Evolutionary conservation across 306 rosid species (phyloP), one percentile per base, ranked within the genome.

Genomic region (Crotalaria pallida): DNA sequence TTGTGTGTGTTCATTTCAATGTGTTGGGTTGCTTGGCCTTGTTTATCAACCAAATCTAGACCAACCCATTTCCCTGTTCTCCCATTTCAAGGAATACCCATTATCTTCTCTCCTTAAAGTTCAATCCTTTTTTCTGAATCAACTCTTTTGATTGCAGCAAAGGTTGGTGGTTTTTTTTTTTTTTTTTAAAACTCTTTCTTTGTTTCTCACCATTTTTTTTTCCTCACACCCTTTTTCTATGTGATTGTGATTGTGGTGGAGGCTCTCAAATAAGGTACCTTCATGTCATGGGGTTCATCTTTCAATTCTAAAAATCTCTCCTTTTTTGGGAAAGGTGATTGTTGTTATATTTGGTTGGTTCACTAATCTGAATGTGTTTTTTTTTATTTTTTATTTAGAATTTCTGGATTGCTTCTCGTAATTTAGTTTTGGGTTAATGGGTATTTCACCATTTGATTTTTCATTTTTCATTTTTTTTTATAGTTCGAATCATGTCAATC

Each of bases 11-110:
- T 21, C 6, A 7, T 52, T 24, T 52, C 31, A 52, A 22, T 49
- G 27, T 26, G 21, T 49, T 24, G 45, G 19, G 57, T 73, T 78
- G 79, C 83, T 55, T 44, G 63, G 75, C 80, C 79, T 50, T 71
- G 69, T 29, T 73, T 77, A 66, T 79, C 76, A 52, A 61, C 80
- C 86, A 75, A 86, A 84, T 91, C 97, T 74, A 36, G 76, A 73
- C 68, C 55, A 17, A 57, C 84, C 85, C 80, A 71, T 79, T 73
- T 73, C 77, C n/a, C 55, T 75, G 47, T 77, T 77, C 75, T 70
- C 23, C 78, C 86, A 73, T 83, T 72, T 77, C 49, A 62, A 77
- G 81, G 47, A 71, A 71, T 57, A 19, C 59, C 65, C 55, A 60
- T 79, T 50, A 29, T 56, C 3, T 62, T 65, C 66, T 43, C 51